These are phyloP conservation scores for Harringtonia lauricola DNA, from an alignment of 2,329 filamentous ascomycete genomes.

Conservation along the genomic window DNA sequence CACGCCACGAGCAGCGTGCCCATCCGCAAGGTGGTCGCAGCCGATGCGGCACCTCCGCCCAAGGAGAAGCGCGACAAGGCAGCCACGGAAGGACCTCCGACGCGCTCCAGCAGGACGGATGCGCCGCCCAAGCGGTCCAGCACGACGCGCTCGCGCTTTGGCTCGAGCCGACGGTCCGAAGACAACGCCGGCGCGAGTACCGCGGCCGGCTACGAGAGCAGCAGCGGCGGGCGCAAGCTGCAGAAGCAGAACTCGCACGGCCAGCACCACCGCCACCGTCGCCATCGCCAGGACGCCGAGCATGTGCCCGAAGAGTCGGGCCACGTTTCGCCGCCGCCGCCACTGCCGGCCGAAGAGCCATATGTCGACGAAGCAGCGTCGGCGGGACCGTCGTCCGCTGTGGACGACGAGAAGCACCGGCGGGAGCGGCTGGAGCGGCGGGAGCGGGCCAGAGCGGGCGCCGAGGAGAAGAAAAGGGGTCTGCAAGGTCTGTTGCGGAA, in stretches of 20 bases:
- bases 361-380: background rate
- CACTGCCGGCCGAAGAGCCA: no score
- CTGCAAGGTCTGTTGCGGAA: conserved; percentile 11
- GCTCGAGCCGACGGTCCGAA: conserved; percentile 12
- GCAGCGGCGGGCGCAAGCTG: background rate
- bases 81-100: no score
- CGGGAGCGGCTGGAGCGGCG: conserved; percentile 12
- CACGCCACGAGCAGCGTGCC: conserved; percentile 16
- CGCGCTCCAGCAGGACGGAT: no score
- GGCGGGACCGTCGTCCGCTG: background rate
- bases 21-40: no score
- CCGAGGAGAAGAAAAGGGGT: conserved; percentile 9
- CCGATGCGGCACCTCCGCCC: no score
- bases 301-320: background rate
- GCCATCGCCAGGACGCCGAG: background rate
- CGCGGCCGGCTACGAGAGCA: background rate
- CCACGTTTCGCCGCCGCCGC: background rate
- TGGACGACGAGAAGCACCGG: conserved; percentile 11
- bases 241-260: background rate
- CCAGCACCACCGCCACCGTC: background rate
- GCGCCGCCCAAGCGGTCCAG: conserved; percentile 7
- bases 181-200: conserved; percentile 3
- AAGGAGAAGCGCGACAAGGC: no score
- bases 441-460: conserved; percentile 8
- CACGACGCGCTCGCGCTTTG: conserved; percentile 11